phyloP scores from a whole-genome alignment of 2,329 filamentous ascomycete genomes.

The Colletotrichum sp. region DNA sequence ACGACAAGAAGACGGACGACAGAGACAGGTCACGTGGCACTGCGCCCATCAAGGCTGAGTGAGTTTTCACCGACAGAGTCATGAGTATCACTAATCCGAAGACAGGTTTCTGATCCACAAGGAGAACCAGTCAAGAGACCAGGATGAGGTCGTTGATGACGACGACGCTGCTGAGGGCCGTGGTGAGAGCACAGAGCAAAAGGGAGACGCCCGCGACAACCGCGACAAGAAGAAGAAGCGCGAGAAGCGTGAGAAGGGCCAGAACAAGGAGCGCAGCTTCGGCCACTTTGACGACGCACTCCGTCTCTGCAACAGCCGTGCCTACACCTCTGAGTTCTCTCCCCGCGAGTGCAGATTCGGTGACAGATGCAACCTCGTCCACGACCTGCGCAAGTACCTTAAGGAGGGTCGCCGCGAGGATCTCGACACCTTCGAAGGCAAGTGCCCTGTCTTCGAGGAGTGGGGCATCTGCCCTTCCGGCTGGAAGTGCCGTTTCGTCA shows the following conservation, averaged over 20 bases:
- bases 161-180: constrained; percentile 57
- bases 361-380: constrained; percentile 80
- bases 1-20: constrained; percentile 7
- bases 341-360: constrained; percentile 79
- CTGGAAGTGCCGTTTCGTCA: constrained; percentile 93
- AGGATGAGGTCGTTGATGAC: constrained; percentile 50
- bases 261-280: constrained; percentile 85
- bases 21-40: constrained; percentile 29
- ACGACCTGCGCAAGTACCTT: constrained; percentile 87
- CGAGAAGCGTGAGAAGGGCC: constrained; percentile 57
- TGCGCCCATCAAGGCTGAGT: constrained; percentile 44
- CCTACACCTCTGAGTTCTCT: constrained; percentile 79
- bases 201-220: constrained; percentile 40
- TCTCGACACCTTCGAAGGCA: constrained; percentile 74
- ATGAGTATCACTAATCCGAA: background rate
- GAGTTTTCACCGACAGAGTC: constrained; percentile 15
- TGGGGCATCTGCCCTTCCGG: constrained; percentile 81
- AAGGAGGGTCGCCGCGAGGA: constrained; percentile 82
- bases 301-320: constrained; percentile 77
- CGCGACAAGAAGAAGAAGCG: constrained; percentile 55
- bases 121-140: constrained; percentile 57
- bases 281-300: constrained; percentile 80
- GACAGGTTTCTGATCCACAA: constrained; percentile 36
- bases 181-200: constrained; percentile 48
- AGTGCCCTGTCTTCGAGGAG: constrained; percentile 82